Evolutionary conservation across 768 basidiomycete species (phyloP).

Genomic region (Leucogyrophana mollusca): DNA sequence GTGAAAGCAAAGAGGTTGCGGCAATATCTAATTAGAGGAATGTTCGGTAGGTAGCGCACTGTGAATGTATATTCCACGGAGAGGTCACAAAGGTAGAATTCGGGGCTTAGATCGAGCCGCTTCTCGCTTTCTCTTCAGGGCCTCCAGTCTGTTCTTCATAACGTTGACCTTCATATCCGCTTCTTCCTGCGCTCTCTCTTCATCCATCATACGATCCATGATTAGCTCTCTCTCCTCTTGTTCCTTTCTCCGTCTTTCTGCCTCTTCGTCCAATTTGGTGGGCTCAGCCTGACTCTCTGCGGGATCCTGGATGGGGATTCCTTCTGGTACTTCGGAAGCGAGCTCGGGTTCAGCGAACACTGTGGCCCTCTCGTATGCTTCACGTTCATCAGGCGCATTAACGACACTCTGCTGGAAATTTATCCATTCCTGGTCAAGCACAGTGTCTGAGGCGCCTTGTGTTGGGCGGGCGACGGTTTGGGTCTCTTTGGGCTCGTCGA

Average conservation of each 20-base stretch:
- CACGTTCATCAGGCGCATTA: conserved; percentile 38
- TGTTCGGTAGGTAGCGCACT: no score
- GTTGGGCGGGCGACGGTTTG: conserved; percentile 9
- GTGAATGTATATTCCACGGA: no score
- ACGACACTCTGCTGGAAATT: conserved; percentile 68
- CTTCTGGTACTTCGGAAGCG: conserved; percentile 41
- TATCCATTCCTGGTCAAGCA: conserved; percentile 71
- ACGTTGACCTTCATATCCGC: conserved; percentile 71
- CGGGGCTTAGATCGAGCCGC: conserved; percentile 24
- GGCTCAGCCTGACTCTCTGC: conserved; percentile 21
- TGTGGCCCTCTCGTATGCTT: conserved; percentile 69
- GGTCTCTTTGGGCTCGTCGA: conserved; percentile 29
- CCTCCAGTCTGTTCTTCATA: conserved; percentile 66
- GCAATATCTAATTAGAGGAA: no score
- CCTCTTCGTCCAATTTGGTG: conserved; percentile 33
- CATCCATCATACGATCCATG: conserved; percentile 81
- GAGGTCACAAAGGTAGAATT: conserved; percentile 13
- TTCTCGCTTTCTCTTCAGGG: conserved; percentile 48
- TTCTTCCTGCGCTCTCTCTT: conserved; percentile 85
- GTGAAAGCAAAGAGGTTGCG: not conserved
- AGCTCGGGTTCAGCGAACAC: conserved; percentile 67
- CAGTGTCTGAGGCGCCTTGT: conserved; percentile 13
- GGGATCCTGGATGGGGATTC: conserved; percentile 42
- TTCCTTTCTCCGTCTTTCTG: conserved; percentile 49
- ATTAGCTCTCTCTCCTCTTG: conserved; percentile 79